Evolutionary conservation across 371 early-diverging fungal species (phyloP), one percentile per base, ranked within the genome.

Genomic region (Rhizopus delemar): DNA sequence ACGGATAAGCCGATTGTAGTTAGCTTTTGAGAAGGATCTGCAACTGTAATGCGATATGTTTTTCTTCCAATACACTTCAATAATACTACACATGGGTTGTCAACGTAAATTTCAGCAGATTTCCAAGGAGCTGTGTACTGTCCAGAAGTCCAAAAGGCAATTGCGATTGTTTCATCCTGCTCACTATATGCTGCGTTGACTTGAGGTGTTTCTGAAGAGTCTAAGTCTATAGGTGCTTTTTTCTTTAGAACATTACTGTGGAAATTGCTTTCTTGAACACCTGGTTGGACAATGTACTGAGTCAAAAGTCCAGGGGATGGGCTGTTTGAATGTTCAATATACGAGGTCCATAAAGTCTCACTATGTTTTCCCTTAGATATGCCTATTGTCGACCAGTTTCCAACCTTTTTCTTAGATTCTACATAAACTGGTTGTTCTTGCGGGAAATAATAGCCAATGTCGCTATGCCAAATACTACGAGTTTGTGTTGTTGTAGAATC

Each of bases 71-170:
- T 58, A 45, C 56, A 15, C 3, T 43, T 41, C 22, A 60, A 41
- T 13, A 69, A 13, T 2, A 62, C 8, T 9, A 73, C 48, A 52
- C 59, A 57, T 29, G 62, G 51, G 4, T 46, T 29, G 35, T 68
- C 54, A 9, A 59, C 29, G 9, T 45, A 51, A 9, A 58, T 15
- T 2, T 55, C 57, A 3, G 29, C 46, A 12, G 56, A 48, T 11
- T 52, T 57, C 62, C 67, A 65, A 32, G 70, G 66, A 0, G 60
- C 34, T n/a, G 22, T 34, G 28, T 60, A 66, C 1, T 46, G 53
- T 16, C 67, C 70, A 9, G 63, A 41, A 5, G 67, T 53, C 70
- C 73, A 73, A 33, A 73, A 73, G n/a, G 70, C 70, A 32, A 60
- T 29, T 11, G 59, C 60, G 41, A 66, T 61, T 0, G 57, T 50